These are phyloP conservation scores for Fusarium torulosum DNA, from an alignment of 2,329 filamentous ascomycete genomes.

Conservation along the genomic window DNA sequence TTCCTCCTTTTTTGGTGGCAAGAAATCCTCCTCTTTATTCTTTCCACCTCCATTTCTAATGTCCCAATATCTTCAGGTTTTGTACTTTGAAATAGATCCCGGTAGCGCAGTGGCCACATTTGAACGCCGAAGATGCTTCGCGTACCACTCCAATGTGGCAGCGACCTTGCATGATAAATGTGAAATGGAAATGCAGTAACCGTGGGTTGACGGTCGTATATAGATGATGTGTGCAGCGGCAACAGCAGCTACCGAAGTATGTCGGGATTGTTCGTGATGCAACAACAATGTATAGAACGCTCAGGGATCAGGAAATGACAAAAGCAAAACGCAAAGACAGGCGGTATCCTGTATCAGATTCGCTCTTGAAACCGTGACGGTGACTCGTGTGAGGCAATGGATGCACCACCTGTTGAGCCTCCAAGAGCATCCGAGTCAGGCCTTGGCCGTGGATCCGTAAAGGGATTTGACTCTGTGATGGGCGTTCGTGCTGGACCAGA, in stretches of 20 bases:
- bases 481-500: slow-evolving; percentile 75
- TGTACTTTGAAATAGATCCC: slow-evolving; percentile 43
- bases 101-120: slow-evolving; percentile 42
- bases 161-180: slow-evolving; percentile 25
- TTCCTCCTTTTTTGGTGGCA: slow-evolving; percentile 26
- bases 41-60: slow-evolving; percentile 31
- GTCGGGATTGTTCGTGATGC: slow-evolving; percentile 37
- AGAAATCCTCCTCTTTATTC: slow-evolving; percentile 21
- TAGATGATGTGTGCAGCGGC: slow-evolving; percentile 20
- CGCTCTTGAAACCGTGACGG: slow-evolving; percentile 49
- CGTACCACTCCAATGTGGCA: slow-evolving; percentile 25
- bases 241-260: slow-evolving; percentile 17
- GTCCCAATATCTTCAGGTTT: slow-evolving; percentile 29
- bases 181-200: slow-evolving; percentile 28
- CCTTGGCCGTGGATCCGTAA: slow-evolving; percentile 53
- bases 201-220: slow-evolving; percentile 15
- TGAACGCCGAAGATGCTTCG: slow-evolving; percentile 48
- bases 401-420: slow-evolving; percentile 44
- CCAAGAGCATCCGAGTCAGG: slow-evolving; percentile 46
- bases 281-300: slow-evolving; percentile 48
- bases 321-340: slow-evolving; percentile 21
- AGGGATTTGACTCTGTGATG: slow-evolving; percentile 67
- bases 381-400: slow-evolving; percentile 35
- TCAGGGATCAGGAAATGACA: slow-evolving; percentile 38
- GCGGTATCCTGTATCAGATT: slow-evolving; percentile 39